These are phyloP conservation scores for Polyplosphaeria fusca DNA, from an alignment of 495 filamentous ascomycete genomes.

Conservation along the genomic window DNA sequence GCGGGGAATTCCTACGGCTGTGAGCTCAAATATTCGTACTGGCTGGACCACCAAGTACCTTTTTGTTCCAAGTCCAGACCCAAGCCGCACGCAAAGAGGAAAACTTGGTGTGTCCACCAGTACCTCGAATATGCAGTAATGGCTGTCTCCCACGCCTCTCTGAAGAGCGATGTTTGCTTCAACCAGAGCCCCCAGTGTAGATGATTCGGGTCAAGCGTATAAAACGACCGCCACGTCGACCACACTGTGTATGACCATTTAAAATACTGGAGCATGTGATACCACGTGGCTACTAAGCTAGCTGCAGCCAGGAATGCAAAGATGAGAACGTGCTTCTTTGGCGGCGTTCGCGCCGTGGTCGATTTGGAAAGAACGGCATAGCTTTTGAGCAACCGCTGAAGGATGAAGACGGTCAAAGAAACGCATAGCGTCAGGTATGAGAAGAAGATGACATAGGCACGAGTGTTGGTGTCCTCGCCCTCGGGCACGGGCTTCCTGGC, in stretches of 20 bases:
- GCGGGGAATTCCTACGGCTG: slow-evolving; percentile 22
- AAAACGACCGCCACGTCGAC: slow-evolving; percentile 19
- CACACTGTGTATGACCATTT: slow-evolving; percentile 23
- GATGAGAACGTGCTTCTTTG: slow-evolving; percentile 9
- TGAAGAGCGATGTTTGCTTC: slow-evolving; percentile 30
- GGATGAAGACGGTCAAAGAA: slow-evolving; percentile 29
- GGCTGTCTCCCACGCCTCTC: slow-evolving; percentile 33
- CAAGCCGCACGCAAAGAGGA: slow-evolving; percentile 27
- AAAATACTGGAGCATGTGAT: slow-evolving; percentile 30
- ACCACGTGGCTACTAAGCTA: slow-evolving; percentile 32
- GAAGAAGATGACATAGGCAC: slow-evolving; percentile 26
- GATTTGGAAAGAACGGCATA: slow-evolving; percentile 12
- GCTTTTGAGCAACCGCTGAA: slow-evolving; percentile 18
- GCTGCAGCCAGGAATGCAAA: slow-evolving; percentile 19
- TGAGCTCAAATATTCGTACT: slow-evolving; percentile 5
- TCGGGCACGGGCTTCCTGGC: slow-evolving; percentile 7
- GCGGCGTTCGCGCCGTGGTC: slow-evolving; percentile 4
- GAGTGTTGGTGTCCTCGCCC: slow-evolving; percentile 22
- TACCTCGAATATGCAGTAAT: slow-evolving; percentile 22
- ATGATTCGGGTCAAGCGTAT: slow-evolving; percentile 3
- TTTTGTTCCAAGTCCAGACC: slow-evolving; percentile 22
- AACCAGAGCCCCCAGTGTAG: slow-evolving; percentile 30
- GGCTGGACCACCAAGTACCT: slow-evolving; percentile 19
- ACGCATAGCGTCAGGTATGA: slow-evolving; percentile 26
- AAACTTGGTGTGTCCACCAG: slow-evolving; percentile 36